phyloP scores from a whole-genome alignment of 768 basidiomycete species.

The Mycena epipterygia region DNA sequence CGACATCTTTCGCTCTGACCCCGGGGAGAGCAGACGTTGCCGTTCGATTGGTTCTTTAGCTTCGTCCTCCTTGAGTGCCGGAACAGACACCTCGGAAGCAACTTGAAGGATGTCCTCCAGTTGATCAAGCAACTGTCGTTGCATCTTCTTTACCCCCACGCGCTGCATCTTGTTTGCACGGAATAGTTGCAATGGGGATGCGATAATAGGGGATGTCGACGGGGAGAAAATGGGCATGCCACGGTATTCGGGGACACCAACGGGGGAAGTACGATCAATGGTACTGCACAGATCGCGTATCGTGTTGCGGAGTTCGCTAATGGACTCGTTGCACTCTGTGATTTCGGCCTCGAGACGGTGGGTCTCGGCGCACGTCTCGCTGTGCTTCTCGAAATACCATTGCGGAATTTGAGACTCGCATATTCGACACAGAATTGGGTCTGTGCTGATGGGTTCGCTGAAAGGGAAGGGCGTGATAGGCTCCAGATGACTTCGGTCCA shows the following conservation, averaged over 20 bases:
- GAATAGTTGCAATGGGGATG: constrained; percentile 84
- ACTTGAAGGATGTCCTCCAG: constrained; percentile 88
- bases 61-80: constrained; percentile 92
- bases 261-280: constrained; percentile 82
- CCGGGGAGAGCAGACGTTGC: constrained; percentile 89
- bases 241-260: constrained; percentile 82
- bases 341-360: constrained; percentile 98
- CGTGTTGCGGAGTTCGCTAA: constrained; percentile 87
- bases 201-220: constrained; percentile 76
- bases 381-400: constrained; percentile 99
- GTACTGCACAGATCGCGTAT: constrained; percentile 83
- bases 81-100: constrained; percentile 86
- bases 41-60: constrained; percentile 92
- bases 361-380: constrained; percentile 97
- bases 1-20: constrained; percentile 89
- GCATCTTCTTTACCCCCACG: constrained; percentile 85
- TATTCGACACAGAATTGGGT: constrained; percentile 94
- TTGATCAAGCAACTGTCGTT: constrained; percentile 85
- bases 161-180: constrained; percentile 84
- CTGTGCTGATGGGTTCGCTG: constrained; percentile 80
- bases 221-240: constrained; percentile 88
- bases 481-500: constrained; percentile 53
- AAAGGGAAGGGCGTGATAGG: constrained; percentile 82
- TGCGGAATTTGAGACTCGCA: constrained; percentile 97
- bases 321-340: constrained; percentile 92